Percentiles rank a stretch among this genome's conserved stretches.
phyloP scores from a whole-genome alignment of 2,329 filamentous ascomycete genomes.

The Penicillium sp. region DNA sequence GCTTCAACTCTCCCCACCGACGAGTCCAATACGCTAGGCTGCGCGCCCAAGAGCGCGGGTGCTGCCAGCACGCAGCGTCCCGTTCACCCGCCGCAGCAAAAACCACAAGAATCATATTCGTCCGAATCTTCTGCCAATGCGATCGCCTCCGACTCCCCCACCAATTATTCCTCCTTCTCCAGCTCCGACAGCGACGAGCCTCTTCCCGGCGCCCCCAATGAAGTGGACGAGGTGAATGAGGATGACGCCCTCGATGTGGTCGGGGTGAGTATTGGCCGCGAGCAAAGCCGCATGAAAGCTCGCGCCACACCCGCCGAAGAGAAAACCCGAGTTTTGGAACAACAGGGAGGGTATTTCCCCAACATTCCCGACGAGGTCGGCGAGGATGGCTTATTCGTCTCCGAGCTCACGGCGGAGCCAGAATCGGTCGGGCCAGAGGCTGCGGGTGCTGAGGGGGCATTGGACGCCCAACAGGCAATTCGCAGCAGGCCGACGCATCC shows the following conservation, averaged over 20 bases:
- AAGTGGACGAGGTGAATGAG: slow-evolving; percentile 24
- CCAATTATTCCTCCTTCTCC: slow-evolving; percentile 26
- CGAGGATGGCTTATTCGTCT: slow-evolving; percentile 32
- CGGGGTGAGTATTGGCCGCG: slow-evolving; percentile 60
- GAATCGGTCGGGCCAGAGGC: slow-evolving; percentile 23
- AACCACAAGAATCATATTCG: slow-evolving; percentile 17
- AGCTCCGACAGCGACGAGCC: slow-evolving; percentile 38
- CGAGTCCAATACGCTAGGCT: slow-evolving; percentile 1
- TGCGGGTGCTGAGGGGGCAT: neutral
- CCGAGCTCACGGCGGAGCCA: slow-evolving; percentile 36
- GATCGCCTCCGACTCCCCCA: slow-evolving; percentile 21
- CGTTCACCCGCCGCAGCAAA: neutral
- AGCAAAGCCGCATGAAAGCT: slow-evolving; percentile 59
- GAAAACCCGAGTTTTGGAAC: slow-evolving; percentile 59
- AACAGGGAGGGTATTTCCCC: slow-evolving; percentile 52
- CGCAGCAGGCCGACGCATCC: slow-evolving; percentile 16
- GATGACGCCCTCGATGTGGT: slow-evolving; percentile 48
- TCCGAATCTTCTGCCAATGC: slow-evolving; percentile 24
- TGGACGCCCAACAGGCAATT: neutral
- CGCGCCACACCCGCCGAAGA: slow-evolving; percentile 60
- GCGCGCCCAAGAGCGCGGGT: neutral
- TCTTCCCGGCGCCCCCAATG: slow-evolving; percentile 14
- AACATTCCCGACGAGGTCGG: slow-evolving; percentile 35
- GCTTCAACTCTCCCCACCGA: slow-evolving; percentile 6
- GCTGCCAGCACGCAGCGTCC: neutral